Percentiles rank a stretch among this genome's conserved stretches.
Evolutionary conservation across 202 grass and related monocot species (phyloP).

Genomic region (Panicum virgatum): DNA sequence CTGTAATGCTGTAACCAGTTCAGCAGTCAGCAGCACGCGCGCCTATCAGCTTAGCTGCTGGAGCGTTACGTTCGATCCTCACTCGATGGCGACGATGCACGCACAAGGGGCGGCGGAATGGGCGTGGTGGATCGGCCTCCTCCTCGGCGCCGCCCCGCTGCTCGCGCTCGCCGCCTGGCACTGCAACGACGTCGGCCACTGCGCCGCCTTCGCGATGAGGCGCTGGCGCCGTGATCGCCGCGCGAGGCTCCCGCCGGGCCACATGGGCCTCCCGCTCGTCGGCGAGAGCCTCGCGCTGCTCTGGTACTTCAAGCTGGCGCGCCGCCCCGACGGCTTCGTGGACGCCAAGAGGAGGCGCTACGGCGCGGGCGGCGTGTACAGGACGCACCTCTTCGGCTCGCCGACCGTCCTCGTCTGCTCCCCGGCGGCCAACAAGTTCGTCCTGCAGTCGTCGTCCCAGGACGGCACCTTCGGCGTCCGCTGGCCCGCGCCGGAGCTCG

Average conservation of each 20-base stretch:
- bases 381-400: conserved; percentile 42
- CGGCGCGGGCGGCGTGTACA: conserved; percentile 4
- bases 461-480: conserved; percentile 17
- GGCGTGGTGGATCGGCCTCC: conserved; percentile 34
- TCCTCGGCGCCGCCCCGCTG: conserved; percentile 20
- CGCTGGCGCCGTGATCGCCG: background rate
- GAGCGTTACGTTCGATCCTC: too few species aligned
- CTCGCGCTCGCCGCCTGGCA: conserved; percentile 1
- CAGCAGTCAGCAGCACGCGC: too few species aligned
- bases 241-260: conserved; percentile 30
- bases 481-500: conserved; percentile 42
- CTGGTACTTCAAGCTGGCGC: conserved; percentile 42
- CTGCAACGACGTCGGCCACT: background rate
- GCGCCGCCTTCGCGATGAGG: background rate
- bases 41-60: too few species aligned
- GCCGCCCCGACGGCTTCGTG: conserved; percentile 38
- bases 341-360: conserved; percentile 4
- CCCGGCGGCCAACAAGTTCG: conserved; percentile 44
- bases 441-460: conserved; percentile 19
- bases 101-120: background rate
- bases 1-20: too few species aligned
- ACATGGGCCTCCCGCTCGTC: conserved; percentile 42
- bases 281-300: conserved; percentile 27
- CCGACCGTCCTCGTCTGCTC: conserved; percentile 37
- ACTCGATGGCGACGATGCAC: background rate